Percentiles rank a stretch among this genome's conserved stretches.
Conservation (phyloP, 148 eudicot genomes). For the Dysphania ambrosioides region DNA sequence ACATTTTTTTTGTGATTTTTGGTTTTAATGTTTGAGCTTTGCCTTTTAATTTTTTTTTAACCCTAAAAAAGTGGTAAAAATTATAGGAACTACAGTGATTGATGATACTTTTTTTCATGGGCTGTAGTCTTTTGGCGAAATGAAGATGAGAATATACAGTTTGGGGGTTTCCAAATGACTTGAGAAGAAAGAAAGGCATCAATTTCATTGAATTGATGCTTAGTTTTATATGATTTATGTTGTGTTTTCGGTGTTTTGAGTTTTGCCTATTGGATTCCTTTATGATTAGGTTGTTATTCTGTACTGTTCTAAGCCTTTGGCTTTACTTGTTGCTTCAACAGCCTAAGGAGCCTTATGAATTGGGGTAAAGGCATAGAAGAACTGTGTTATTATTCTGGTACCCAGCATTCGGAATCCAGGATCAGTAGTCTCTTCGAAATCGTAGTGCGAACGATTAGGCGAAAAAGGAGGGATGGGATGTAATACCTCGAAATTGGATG, state of each 20-base stretch:
- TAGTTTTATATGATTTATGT: neutral
- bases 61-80: neutral
- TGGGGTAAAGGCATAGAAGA: slow-evolving; percentile 35
- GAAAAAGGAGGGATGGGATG: slow-evolving; percentile 69
- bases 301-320: slow-evolving; percentile 22
- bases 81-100: neutral
- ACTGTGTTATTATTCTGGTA: slow-evolving; percentile 25
- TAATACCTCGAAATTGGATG: slow-evolving; percentile 86
- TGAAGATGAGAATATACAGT: slow-evolving; percentile 23
- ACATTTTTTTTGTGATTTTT: neutral
- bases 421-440: slow-evolving; percentile 29
- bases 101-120: neutral
- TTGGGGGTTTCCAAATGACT: slow-evolving; percentile 23
- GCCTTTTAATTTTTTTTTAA: neutral
- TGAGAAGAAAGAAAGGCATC: slow-evolving; percentile 35
- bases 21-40: neutral
- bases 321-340: slow-evolving; percentile 28
- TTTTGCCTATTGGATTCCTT: slow-evolving; percentile 18
- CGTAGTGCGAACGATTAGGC: slow-evolving; percentile 17
- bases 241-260: slow-evolving; percentile 1
- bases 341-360: slow-evolving; percentile 52
- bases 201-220: neutral
- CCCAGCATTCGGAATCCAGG: slow-evolving; percentile 31
- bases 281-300: slow-evolving; percentile 19
- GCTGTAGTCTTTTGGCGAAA: slow-evolving; percentile 8